phyloP scores from a whole-genome alignment of 306 rosid genomes.

The Vachellia pachyceras region DNA sequence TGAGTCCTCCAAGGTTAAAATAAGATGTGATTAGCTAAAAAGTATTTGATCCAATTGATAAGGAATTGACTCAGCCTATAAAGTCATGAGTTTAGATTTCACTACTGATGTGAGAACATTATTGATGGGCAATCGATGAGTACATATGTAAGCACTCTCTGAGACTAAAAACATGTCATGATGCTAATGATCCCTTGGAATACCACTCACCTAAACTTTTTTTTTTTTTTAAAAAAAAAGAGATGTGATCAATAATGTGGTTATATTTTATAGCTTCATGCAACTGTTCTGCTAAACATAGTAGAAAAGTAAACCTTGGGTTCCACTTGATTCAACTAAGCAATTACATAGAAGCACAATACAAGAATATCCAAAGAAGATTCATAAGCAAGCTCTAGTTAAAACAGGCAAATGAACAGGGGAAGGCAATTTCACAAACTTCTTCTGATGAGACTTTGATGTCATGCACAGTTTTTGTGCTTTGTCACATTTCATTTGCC shows the following conservation, averaged over 20 bases:
- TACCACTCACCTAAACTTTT: too few relatives aligned
- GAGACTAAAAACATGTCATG: too few relatives aligned
- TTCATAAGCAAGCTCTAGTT: not conserved
- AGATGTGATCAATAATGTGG: not conserved
- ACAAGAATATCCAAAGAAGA: not conserved
- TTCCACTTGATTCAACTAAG: not conserved
- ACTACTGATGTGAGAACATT: not conserved
- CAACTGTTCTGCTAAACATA: not conserved
- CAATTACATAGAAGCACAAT: not conserved
- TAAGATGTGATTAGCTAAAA: not conserved
- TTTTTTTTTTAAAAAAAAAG: too few relatives aligned
- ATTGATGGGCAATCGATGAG: too few relatives aligned
- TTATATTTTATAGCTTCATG: not conserved
- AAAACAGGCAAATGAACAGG: not conserved
- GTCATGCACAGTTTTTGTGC: not conserved
- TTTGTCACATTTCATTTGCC: not conserved
- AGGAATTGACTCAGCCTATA: too few relatives aligned
- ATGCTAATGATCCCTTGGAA: too few relatives aligned
- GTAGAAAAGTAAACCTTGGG: not conserved
- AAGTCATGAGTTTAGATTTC: not conserved
- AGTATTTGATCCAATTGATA: too few relatives aligned
- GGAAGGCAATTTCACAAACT: not conserved
- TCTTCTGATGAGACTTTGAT: not conserved
- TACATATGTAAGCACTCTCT: too few relatives aligned
- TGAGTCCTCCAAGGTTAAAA: slow-evolving; percentile 9